A percentile compares a stretch with the other conserved stretches of the same genome.
Conservation (phyloP, 1,139 yeast species). For the Pichia sp. region DNA sequence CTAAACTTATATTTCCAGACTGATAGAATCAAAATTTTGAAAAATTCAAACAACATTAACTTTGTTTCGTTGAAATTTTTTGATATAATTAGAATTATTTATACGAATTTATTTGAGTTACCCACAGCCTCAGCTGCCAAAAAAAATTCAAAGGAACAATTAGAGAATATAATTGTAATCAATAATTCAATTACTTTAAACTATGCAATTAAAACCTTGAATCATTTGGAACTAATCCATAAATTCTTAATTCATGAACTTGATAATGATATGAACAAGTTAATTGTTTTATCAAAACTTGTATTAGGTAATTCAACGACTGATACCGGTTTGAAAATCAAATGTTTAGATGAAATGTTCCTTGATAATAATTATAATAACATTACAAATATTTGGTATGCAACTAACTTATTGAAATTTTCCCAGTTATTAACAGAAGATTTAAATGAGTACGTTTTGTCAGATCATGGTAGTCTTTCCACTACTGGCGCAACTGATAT, state of each 20-base stretch:
- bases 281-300: constrained; percentile 25
- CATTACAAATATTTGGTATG: constrained; percentile 23
- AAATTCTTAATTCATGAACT: constrained; percentile 24
- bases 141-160: constrained; percentile 11
- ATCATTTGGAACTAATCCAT: constrained; percentile 25
- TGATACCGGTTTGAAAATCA: constrained; percentile 16
- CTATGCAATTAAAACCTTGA: constrained; percentile 20
- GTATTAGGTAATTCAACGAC: constrained; percentile 15
- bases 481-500: constrained; percentile 20
- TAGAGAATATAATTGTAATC: constrained; percentile 12
- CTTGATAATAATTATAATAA: constrained; percentile 10
- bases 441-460: constrained; percentile 27
- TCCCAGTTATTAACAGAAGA: constrained; percentile 24
- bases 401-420: constrained; percentile 22
- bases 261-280: constrained; percentile 28
- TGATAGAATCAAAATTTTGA: constrained; percentile 18
- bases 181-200: constrained; percentile 16
- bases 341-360: constrained; percentile 17
- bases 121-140: constrained; percentile 12
- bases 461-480: constrained; percentile 24
- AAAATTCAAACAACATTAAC: constrained; percentile 20
- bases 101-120: constrained; percentile 21
- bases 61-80: constrained; percentile 27
- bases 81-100: constrained; percentile 21
- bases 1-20: constrained; percentile 27